phyloP scores from a whole-genome alignment of 306 rosid species.

The Begonia fuchsioides region DNA sequence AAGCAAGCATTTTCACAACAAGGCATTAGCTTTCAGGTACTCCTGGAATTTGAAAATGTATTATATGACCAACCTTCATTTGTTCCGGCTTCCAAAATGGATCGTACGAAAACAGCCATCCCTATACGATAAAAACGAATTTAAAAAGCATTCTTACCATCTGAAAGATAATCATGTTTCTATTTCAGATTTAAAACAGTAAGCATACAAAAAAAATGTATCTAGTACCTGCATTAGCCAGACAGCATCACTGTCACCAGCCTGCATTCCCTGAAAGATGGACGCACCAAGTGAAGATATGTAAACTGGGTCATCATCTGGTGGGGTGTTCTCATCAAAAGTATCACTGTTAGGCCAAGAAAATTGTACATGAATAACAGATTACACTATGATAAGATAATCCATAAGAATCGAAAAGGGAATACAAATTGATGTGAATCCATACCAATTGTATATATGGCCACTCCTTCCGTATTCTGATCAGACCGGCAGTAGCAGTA shows the following conservation, averaged over 20 bases:
- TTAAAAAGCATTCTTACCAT: no score
- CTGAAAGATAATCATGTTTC: no score
- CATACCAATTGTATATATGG: constrained; percentile 84
- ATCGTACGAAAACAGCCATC: constrained; percentile 90
- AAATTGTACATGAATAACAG: constrained; percentile 4
- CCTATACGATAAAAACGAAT: constrained; percentile 24
- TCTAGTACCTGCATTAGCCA: constrained; percentile 89
- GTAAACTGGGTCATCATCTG: constrained; percentile 64
- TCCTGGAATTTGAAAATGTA: neutral
- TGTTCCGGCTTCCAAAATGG: constrained; percentile 90
- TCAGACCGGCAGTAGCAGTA: constrained; percentile 14
- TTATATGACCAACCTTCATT: constrained; percentile 36
- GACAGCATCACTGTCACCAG: constrained; percentile 63
- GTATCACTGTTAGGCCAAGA: constrained; percentile 56
- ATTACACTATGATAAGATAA: neutral
- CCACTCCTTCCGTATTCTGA: constrained; percentile 74
- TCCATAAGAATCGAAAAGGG: constrained; percentile 3
- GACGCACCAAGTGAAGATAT: constrained; percentile 77
- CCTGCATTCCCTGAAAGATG: constrained; percentile 67
- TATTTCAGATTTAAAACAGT: constrained; percentile 19
- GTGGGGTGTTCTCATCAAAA: constrained; percentile 94
- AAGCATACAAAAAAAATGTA: neutral
- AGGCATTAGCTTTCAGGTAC: constrained; percentile 2
- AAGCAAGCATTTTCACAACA: no score
- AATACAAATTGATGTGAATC: constrained; percentile 9